A percentile compares a stretch with the other conserved stretches of the same genome.
Conservation (phyloP, 78 protist species). For the Pirum gemmata region DNA sequence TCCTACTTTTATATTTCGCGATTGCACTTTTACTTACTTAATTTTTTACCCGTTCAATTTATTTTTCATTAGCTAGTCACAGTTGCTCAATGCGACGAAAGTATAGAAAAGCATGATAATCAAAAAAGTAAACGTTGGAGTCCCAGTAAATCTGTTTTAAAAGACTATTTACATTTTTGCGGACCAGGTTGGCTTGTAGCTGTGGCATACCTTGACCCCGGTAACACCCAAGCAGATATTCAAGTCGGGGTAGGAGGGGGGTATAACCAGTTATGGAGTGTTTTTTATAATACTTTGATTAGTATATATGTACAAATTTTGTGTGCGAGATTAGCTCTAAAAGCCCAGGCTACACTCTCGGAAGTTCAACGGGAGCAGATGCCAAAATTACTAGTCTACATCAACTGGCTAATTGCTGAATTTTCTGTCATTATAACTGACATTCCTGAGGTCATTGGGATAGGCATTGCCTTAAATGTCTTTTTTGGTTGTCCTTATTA, state of each 20-base stretch:
- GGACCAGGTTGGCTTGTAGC: slow-evolving; percentile 74
- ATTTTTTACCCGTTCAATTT: background rate
- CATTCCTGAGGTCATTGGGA: slow-evolving; percentile 60
- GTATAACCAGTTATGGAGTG: slow-evolving; percentile 72
- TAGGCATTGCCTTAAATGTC: slow-evolving; percentile 17
- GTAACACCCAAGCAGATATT: slow-evolving; percentile 57
- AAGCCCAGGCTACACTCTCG: slow-evolving; percentile 48
- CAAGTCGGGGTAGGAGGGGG: slow-evolving; percentile 59
- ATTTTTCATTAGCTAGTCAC: background rate
- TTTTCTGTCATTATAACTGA: slow-evolving; percentile 73
- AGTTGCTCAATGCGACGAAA: background rate
- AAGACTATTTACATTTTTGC: slow-evolving; percentile 58
- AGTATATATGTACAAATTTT: slow-evolving; percentile 65
- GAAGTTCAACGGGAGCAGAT: background rate
- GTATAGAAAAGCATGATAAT: background rate
- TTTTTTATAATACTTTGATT: slow-evolving; percentile 62
- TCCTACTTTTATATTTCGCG: too few relatives aligned
- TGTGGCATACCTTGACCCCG: slow-evolving; percentile 74
- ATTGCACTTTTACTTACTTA: background rate
- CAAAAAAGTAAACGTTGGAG: background rate
- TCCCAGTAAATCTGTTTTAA: slow-evolving; percentile 44
- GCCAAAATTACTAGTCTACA: background rate
- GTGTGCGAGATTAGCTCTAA: slow-evolving; percentile 69
- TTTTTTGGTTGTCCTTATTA: slow-evolving; percentile 34
- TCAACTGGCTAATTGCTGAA: slow-evolving; percentile 66